phyloP scores from a whole-genome alignment of 192 early-diverging fungal genomes.

The Diversispora epigaea region DNA sequence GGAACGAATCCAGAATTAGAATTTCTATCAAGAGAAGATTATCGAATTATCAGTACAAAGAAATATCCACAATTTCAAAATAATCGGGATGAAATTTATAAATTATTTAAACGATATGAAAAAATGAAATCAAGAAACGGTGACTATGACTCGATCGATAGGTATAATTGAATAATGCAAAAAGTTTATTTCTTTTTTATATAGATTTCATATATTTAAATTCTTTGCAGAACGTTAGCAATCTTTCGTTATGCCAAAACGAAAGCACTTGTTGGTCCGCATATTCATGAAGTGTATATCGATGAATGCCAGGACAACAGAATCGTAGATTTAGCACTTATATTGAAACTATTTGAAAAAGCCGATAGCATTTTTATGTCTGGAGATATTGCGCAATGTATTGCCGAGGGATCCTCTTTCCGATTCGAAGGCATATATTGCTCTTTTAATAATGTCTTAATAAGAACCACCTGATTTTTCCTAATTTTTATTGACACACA shows the following conservation, averaged over 20 bases:
- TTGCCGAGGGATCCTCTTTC: slow-evolving; percentile 15
- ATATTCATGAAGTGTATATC: slow-evolving; percentile 32
- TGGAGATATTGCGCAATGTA: slow-evolving; percentile 29
- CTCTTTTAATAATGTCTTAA: neutral
- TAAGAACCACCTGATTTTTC: neutral
- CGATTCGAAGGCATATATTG: neutral
- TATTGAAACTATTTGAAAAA: slow-evolving; percentile 13
- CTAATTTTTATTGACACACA: neutral
- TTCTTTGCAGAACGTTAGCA: neutral
- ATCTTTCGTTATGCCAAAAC: slow-evolving; percentile 18
- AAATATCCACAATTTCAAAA: slow-evolving; percentile 6
- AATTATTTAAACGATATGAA: slow-evolving; percentile 25
- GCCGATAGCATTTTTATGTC: slow-evolving; percentile 19
- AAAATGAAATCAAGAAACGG: neutral
- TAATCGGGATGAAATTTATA: slow-evolving; percentile 20
- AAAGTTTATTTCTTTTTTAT: neutral
- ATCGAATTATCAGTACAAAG: slow-evolving; percentile 8
- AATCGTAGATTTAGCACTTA: slow-evolving; percentile 24
- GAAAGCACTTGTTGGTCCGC: slow-evolving; percentile 10
- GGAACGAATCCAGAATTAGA: slow-evolving; percentile 8
- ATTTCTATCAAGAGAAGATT: slow-evolving; percentile 19
- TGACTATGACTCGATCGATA: slow-evolving; percentile 10
- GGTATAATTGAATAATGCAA: neutral
- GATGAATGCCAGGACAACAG: slow-evolving; percentile 27
- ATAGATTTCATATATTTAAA: neutral